Conservation (phyloP, 768 basidiomycete species). For the Megacollybia marginata region DNA sequence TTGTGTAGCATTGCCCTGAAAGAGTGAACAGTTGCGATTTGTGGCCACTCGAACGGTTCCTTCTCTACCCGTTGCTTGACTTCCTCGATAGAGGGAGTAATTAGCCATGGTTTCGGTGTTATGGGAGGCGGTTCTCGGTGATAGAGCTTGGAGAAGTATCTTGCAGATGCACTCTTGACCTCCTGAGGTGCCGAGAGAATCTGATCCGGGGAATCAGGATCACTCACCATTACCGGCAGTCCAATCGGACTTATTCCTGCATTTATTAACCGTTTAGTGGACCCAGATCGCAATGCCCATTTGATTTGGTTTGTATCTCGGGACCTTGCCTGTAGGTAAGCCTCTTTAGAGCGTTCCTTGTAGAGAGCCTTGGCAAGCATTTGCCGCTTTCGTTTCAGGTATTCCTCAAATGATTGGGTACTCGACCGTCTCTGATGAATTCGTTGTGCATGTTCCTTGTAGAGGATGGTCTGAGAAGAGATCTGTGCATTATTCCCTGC, state of each 20-base stretch:
- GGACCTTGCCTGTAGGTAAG: not conserved
- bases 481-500: conserved; percentile 7
- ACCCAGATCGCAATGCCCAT: not conserved
- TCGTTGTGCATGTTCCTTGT: too few relatives aligned
- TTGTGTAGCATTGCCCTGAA: too few relatives aligned
- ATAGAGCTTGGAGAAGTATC: conserved; percentile 14
- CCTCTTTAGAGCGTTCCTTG: not conserved
- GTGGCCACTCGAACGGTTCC: too few relatives aligned
- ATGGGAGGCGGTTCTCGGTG: conserved; percentile 1
- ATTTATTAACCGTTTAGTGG: not conserved
- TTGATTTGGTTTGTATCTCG: not conserved
- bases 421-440: too few relatives aligned
- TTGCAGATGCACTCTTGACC: conserved; percentile 5
- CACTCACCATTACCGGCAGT: not conserved
- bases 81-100: conserved; percentile 12
- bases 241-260: not conserved
- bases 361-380: not conserved
- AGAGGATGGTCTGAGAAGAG: conserved; percentile 13
- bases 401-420: conserved; percentile 3
- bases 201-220: not conserved
- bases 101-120: conserved; percentile 18
- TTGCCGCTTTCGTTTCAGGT: not conserved
- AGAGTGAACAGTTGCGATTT: too few relatives aligned
- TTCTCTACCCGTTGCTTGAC: conserved; percentile 1
- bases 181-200: conserved; percentile 1